phyloP scores from a whole-genome alignment of 2,329 filamentous ascomycete species.

The Ophiostoma ulmi region DNA sequence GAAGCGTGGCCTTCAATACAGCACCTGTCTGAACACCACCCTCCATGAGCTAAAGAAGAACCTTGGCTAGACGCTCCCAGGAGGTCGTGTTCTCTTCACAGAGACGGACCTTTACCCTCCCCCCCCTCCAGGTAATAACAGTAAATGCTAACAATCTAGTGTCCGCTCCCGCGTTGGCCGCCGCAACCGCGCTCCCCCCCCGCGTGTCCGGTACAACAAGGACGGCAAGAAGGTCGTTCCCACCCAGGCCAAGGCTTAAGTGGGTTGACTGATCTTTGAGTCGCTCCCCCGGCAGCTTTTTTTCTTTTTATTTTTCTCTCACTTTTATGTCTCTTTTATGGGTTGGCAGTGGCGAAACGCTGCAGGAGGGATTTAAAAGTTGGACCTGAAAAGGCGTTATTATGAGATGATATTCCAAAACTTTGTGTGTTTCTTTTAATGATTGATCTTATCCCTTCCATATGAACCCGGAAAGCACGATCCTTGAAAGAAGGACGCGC shows the following conservation, averaged over 20 bases:
- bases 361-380: slow-evolving; percentile 14
- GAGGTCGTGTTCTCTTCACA: slow-evolving; percentile 9
- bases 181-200: slow-evolving; percentile 97
- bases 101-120: not conserved
- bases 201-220: slow-evolving; percentile 99
- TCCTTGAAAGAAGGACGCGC: slow-evolving; percentile 6
- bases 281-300: not conserved
- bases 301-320: slow-evolving; percentile 13
- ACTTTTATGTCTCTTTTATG: slow-evolving; percentile 9
- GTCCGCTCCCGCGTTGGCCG: slow-evolving; percentile 94
- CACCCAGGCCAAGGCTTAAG: slow-evolving; percentile 63
- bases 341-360: slow-evolving; percentile 15
- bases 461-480: slow-evolving; percentile 1
- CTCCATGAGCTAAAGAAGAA: slow-evolving; percentile 44
- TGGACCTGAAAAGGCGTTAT: slow-evolving; percentile 18
- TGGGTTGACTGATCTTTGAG: not conserved
- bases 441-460: slow-evolving; percentile 12
- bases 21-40: not conserved
- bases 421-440: slow-evolving; percentile 16
- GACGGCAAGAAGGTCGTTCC: slow-evolving; percentile 99
- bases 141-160: slow-evolving; percentile 53
- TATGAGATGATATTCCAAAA: slow-evolving; percentile 16
- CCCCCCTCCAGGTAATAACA: not conserved
- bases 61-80: slow-evolving; percentile 34
- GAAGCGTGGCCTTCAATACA: not conserved